Percentiles rank a stretch among this genome's conserved stretches.
Conservation (phyloP, 345 rosid genomes). For the Limnanthes douglasii region DNA sequence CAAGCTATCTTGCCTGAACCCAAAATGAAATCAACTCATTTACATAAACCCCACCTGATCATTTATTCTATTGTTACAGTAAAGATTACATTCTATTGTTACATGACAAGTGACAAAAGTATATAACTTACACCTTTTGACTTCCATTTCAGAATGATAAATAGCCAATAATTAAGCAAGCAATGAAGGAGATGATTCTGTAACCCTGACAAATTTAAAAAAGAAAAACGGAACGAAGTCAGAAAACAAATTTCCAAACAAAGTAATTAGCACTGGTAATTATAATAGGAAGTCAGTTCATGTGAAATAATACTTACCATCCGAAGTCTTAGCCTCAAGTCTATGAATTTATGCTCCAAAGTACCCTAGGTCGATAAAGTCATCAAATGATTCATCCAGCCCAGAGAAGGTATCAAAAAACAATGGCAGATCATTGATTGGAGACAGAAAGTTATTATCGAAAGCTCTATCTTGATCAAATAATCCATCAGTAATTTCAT, state of each 20-base stretch:
- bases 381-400: conserved; percentile 15
- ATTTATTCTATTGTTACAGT: too few relatives aligned
- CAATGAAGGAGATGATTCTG: too few relatives aligned
- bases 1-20: too few relatives aligned
- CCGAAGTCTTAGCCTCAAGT: conserved; percentile 12
- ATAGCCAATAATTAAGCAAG: too few relatives aligned
- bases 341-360: conserved; percentile 21
- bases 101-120: too few relatives aligned
- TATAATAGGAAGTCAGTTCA: background rate
- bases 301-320: conserved; percentile 12
- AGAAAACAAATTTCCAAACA: background rate
- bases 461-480: conserved; percentile 45
- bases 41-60: too few relatives aligned
- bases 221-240: background rate
- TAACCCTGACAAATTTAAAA: too few relatives aligned
- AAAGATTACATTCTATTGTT: too few relatives aligned
- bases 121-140: too few relatives aligned
- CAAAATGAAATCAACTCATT: too few relatives aligned
- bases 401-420: conserved; percentile 25
- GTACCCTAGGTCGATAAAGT: conserved; percentile 19
- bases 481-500: conserved; percentile 19
- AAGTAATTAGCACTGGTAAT: too few relatives aligned
- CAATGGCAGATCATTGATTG: conserved; percentile 27
- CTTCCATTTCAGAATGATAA: too few relatives aligned
- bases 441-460: conserved; percentile 43